Base-by-base conservation (phyloP, 2,329 filamentous ascomycete species). In the Aureobasidium sp. region DNA sequence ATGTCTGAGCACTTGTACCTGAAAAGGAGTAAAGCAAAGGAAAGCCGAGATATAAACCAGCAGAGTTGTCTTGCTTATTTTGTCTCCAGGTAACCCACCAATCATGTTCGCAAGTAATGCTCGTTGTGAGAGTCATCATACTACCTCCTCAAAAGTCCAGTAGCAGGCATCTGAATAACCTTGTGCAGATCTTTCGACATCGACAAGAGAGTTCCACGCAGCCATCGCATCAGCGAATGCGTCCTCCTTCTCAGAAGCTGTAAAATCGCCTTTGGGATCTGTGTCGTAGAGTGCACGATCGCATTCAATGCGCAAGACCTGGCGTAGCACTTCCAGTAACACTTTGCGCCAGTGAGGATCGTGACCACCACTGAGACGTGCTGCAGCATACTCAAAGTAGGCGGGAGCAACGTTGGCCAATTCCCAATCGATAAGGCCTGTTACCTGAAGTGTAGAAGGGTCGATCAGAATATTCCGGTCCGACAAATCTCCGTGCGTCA, bases 131-230 rank as follows among this genome's bases (percentile, higher is more conserved):
- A 11, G 4, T 14, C 27, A n/a, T n/a, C 7, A 47, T 29, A 14
- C 48, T 36, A 4, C 1, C 31, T 17, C 48, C 22, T 52, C n/a
- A 5, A n/a, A 37, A 36, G 48, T 52, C 48, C 48, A 52, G n/a
- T 37, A 52, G 34, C 48, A 52, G n/a, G 27, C 48, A 52, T 36
- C 48, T 17, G 48, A 25, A 25, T 22, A 52, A 12, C 48, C 48
- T 52, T 52, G 48, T n/a, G 48, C 48, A 52, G 29, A 34, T 37
- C 48, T 27, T 22, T 52, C 48, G 11, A 52, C 48, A 52, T 52
- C 27, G n/a, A 22, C 48, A 20, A 52, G 48, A 15, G 48, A 52
- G 12, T 52, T 37, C 48, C 29, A 52, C n/a, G 48, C 48, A 36
- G 29, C 29, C 48, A 52, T 34, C 12, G 29, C n/a, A 15, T 15